A percentile compares a stretch with the other conserved stretches of the same genome.
phyloP scores from a whole-genome alignment of 2,329 filamentous ascomycete genomes.

The Calonectria fujianensis region DNA sequence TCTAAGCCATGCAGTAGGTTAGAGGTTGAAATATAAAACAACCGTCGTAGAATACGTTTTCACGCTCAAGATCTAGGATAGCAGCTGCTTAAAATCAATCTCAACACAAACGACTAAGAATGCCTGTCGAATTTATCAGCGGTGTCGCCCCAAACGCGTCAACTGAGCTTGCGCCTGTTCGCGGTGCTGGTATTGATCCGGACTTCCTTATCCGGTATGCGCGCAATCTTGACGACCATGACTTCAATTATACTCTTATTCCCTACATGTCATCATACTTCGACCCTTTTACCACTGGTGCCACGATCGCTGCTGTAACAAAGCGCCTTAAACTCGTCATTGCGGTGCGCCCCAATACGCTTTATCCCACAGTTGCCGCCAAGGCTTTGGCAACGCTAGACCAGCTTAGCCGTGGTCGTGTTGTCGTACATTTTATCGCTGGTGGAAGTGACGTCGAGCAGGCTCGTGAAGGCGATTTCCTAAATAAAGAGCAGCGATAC shows the following conservation, averaged over 20 bases:
- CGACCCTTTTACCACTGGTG: conserved; percentile 71
- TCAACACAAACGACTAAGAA: conserved; percentile 38
- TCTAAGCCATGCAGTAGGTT: too few species aligned
- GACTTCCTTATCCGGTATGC: conserved; percentile 75
- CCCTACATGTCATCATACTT: conserved; percentile 72
- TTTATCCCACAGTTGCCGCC: conserved; percentile 78
- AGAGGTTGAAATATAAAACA: background rate
- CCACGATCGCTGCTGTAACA: conserved; percentile 74
- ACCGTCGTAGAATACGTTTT: background rate
- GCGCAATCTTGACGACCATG: conserved; percentile 74
- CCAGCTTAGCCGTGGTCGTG: conserved; percentile 74
- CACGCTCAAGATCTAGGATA: background rate
- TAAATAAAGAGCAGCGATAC: conserved; percentile 75
- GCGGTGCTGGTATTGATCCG: conserved; percentile 70
- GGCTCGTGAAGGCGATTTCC: conserved; percentile 75
- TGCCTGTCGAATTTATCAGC: conserved; percentile 74
- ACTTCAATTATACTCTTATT: conserved; percentile 78
- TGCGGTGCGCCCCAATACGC: conserved; percentile 74
- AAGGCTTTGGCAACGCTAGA: conserved; percentile 77
- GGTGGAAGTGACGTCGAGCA: conserved; percentile 77
- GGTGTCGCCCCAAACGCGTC: conserved; percentile 74
- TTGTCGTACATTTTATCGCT: conserved; percentile 78
- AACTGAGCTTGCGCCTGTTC: conserved; percentile 73
- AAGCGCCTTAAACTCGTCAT: conserved; percentile 78
- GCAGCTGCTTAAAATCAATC: background rate